Base-by-base conservation (phyloP, 202 grass and related monocot species). In the Bolboschoenoplectus hybrid region DNA sequence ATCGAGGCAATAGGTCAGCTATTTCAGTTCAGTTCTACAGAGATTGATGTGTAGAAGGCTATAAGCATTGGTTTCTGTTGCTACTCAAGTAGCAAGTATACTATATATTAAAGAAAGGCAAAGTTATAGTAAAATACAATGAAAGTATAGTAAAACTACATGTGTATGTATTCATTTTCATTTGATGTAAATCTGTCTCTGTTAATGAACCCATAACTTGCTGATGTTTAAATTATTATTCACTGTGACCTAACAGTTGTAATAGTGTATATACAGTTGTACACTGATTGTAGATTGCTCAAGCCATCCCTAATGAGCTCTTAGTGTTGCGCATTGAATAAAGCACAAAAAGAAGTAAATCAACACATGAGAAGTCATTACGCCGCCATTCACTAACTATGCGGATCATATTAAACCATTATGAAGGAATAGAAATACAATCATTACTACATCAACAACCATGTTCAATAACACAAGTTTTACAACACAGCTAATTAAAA, bases 1-100 rank as follows among this genome's bases (percentile, higher is more conserved):
- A 71, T 95, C 45, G 89, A 94, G 80, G 96, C 93, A 50, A 89
- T 98, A 74, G 45, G 78, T 39, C 91, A 98, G 74, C 91, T 95
- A 78, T 95, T 98, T 45, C 9, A 85, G 0, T 81, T 67, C 5
- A 68, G 13, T 41, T 71, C 81, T 40, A 43, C 47, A 43, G 61
- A 83, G 49, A 53, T n/a, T 41, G 62, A 84, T 38, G 26, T 43
- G 26, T 84, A 55, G 32, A 70, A 38, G 50, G 13, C 26, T 71
- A 46, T 20, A 71, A 78, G 13, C 17, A 78, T 78, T n/a, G 12
- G 32, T 57, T 57, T 40, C 5, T 73, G 67, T 43, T 41, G 58
- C 19, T 61, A 20, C 5, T 19, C 2, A 35, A 32, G 26, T 7
- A 46, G 68, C 19, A 3, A 45, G 16, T 41, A n/a, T n/a, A 36